Conservation (phyloP, 2,329 filamentous ascomycete species). For the Rugonectria rugulosa region DNA sequence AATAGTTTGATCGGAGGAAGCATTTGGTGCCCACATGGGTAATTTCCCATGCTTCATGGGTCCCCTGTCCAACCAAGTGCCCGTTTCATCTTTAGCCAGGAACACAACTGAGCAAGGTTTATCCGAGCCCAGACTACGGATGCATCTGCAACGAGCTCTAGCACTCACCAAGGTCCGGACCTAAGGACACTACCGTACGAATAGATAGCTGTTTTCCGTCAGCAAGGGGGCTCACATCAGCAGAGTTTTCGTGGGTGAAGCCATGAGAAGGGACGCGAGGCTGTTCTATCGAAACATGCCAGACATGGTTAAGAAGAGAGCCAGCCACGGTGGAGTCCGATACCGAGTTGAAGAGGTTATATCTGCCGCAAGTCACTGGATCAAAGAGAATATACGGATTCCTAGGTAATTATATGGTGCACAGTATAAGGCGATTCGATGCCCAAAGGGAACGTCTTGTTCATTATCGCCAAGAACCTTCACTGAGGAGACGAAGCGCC, state of each 20-base stretch:
- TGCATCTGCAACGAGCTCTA: conserved; percentile 1
- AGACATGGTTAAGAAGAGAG: not conserved
- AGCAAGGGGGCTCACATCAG: conserved; percentile 6
- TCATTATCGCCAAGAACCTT: not conserved
- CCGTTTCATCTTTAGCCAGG: conserved; percentile 32
- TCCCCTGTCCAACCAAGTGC: conserved; percentile 28
- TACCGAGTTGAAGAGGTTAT: not conserved
- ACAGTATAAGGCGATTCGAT: too few species aligned
- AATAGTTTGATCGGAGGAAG: conserved; percentile 13
- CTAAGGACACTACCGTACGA: too few species aligned
- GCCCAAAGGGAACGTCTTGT: not conserved
- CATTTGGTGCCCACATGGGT: conserved; percentile 34
- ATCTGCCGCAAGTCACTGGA: conserved; percentile 2
- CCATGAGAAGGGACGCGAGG: not conserved
- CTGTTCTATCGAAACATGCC: not conserved
- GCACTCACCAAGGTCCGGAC: too few species aligned
- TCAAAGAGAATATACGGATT: not conserved
- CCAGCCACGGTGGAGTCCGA: not conserved
- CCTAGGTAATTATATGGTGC: not conserved
- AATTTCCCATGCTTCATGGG: conserved; percentile 36
- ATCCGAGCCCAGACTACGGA: conserved; percentile 4
- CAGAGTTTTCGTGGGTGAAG: not conserved
- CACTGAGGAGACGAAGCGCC: not conserved
- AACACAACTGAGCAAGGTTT: conserved; percentile 7
- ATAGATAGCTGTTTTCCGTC: not conserved